Percentiles rank a stretch among this genome's conserved stretches.
Evolutionary conservation across 805 yeast species (phyloP).

Genomic region (Lipomyces sp.): DNA sequence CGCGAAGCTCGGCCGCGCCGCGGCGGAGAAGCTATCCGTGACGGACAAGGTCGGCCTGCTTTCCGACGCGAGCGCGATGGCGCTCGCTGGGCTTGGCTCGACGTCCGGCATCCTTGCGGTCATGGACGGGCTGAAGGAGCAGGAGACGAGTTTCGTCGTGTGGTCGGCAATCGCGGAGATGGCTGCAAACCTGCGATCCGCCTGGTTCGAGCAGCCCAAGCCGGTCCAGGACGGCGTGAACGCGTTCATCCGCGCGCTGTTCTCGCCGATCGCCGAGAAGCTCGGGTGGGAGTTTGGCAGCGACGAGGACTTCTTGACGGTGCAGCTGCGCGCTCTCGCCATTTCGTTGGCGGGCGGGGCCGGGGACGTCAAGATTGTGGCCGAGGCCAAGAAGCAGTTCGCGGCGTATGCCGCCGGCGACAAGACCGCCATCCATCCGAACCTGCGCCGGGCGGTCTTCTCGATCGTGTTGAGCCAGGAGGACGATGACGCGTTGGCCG

Average conservation of each 20-base stretch:
- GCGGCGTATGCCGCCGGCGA: conserved; percentile 46
- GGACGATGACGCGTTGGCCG: conserved; percentile 38
- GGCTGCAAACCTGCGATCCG: conserved; percentile 34
- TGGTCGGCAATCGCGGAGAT: conserved; percentile 54
- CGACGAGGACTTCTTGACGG: conserved; percentile 56
- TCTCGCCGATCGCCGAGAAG: conserved; percentile 46
- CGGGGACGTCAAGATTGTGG: conserved; percentile 48
- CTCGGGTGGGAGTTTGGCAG: conserved; percentile 59
- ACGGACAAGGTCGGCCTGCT: conserved; percentile 78
- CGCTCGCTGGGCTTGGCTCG: conserved; percentile 66
- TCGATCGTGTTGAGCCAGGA: conserved; percentile 41
- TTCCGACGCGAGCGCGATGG: conserved; percentile 72
- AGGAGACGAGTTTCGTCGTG: conserved; percentile 52
- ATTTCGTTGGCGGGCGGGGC: conserved; percentile 58
- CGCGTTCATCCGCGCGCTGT: conserved; percentile 52
- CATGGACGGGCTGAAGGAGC: conserved; percentile 52
- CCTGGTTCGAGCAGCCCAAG: conserved; percentile 41
- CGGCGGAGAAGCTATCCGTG: conserved; percentile 51
- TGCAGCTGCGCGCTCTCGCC: conserved; percentile 60
- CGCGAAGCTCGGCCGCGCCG: conserved; percentile 53
- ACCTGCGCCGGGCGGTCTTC: conserved; percentile 48
- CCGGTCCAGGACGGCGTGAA: conserved; percentile 49
- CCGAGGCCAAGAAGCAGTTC: conserved; percentile 42
- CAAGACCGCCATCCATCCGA: conserved; percentile 48
- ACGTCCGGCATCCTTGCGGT: conserved; percentile 59